Conservation (phyloP, 2,329 filamentous ascomycete genomes). For the Rhynchosporium secalis region DNA sequence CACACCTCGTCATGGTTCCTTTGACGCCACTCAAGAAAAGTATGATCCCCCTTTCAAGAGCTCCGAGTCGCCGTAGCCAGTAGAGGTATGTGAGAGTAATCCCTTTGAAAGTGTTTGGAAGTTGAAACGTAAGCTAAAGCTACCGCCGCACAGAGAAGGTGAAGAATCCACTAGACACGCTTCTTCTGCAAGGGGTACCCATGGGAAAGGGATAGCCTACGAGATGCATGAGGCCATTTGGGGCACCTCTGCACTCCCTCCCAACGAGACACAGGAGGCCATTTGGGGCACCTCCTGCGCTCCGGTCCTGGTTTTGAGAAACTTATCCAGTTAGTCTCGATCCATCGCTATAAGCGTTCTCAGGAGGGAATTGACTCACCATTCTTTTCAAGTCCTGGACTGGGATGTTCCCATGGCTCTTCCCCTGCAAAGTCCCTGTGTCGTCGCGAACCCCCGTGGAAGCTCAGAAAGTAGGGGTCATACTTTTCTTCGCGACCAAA, state of each 20-base stretch:
- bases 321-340: not conserved
- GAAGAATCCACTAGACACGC: not conserved
- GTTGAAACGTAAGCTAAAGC: slow-evolving; percentile 1
- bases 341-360: not conserved
- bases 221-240: not conserved
- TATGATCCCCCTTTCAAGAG: not conserved
- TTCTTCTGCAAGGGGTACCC: not conserved
- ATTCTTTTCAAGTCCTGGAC: not conserved
- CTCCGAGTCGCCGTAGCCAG: not conserved
- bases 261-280: slow-evolving; percentile 3
- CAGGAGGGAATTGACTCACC: not conserved
- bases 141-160: not conserved
- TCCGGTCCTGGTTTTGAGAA: not conserved
- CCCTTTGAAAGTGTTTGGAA: not conserved
- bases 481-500: not conserved
- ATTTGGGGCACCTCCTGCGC: slow-evolving; percentile 9
- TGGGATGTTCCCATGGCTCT: not conserved
- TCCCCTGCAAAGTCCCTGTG: not conserved
- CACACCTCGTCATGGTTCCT: not conserved
- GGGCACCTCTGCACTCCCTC: not conserved
- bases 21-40: not conserved
- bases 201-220: not conserved
- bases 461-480: not conserved
- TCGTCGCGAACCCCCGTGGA: not conserved
- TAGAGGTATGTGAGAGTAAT: not conserved